Percentiles rank a stretch among this genome's conserved stretches.
These are phyloP conservation scores for Peronospora farinosa DNA, from an alignment of 352 stramenopile species.

Conservation along the genomic window DNA sequence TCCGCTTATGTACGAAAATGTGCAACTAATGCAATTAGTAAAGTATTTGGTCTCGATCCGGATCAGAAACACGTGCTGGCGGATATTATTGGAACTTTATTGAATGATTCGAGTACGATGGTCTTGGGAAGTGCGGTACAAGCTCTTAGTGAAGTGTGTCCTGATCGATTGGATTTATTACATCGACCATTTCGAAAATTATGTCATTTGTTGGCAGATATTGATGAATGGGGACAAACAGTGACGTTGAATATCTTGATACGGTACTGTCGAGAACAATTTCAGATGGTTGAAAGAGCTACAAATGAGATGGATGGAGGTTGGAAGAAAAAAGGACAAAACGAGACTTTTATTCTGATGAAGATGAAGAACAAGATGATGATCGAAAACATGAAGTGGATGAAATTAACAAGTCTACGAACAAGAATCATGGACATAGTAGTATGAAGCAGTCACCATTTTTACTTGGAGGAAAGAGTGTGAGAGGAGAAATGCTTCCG, in stretches of 20 bases:
- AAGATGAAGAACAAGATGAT: too few species aligned
- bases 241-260: slow-evolving; percentile 91
- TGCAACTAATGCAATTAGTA: slow-evolving; percentile 92
- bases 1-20: slow-evolving; percentile 97
- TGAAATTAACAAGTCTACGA: slow-evolving; percentile 14
- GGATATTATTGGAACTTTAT: slow-evolving; percentile 90
- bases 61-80: slow-evolving; percentile 87
- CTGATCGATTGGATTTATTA: slow-evolving; percentile 91
- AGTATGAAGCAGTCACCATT: slow-evolving; percentile 41
- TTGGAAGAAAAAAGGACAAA: slow-evolving; percentile 68
- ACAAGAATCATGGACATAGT: slow-evolving; percentile 20
- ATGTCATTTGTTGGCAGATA: slow-evolving; percentile 96
- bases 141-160: slow-evolving; percentile 94
- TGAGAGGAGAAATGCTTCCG: slow-evolving; percentile 42
- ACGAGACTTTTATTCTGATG: slow-evolving; percentile 94
- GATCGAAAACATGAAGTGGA: slow-evolving; percentile 40
- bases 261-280: slow-evolving; percentile 94
- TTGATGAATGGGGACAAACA: slow-evolving; percentile 98
- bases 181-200: slow-evolving; percentile 95
- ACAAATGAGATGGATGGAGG: slow-evolving; percentile 55
- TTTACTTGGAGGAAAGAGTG: slow-evolving; percentile 25
- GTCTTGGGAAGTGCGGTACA: slow-evolving; percentile 93
- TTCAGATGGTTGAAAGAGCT: slow-evolving; percentile 52
- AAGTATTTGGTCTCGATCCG: slow-evolving; percentile 88
- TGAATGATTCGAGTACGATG: slow-evolving; percentile 95